phyloP scores from a whole-genome alignment of 208 protist species.

The Wallacemonas rigidus region DNA sequence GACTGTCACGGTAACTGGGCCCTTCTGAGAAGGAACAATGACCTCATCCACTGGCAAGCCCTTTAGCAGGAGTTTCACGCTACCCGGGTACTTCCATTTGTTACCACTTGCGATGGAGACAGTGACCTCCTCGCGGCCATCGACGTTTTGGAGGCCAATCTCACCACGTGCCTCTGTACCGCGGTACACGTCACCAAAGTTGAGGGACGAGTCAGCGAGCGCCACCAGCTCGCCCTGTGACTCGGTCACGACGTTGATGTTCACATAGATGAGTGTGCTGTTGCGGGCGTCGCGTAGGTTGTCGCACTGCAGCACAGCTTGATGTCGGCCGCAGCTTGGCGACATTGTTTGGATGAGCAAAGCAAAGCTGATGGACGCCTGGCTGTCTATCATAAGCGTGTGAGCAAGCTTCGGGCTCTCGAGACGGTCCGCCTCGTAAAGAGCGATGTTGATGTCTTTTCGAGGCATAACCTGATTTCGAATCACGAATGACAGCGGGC shows the following conservation, averaged over 20 bases:
- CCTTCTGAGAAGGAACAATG: conserved; percentile 49
- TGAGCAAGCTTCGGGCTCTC: conserved; percentile 76
- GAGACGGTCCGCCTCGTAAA: conserved; percentile 80
- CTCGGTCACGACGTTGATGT: conserved; percentile 60
- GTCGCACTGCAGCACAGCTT: conserved; percentile 76
- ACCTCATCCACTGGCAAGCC: conserved; percentile 59
- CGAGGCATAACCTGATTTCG: conserved; percentile 60
- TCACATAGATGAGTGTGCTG: conserved; percentile 63
- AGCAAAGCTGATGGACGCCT: conserved; percentile 78
- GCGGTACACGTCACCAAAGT: conserved; percentile 85
- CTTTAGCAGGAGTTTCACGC: conserved; percentile 54
- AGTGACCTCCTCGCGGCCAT: conserved; percentile 52
- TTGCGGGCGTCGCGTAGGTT: conserved; percentile 79
- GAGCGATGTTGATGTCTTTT: conserved; percentile 57
- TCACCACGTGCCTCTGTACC: conserved; percentile 49
- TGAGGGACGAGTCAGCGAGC: conserved; percentile 48
- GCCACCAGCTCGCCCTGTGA: conserved; percentile 69
- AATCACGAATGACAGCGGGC: conserved; percentile 77
- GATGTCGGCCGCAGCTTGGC: conserved; percentile 39
- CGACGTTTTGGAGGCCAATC: conserved; percentile 46
- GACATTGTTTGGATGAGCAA: conserved; percentile 64
- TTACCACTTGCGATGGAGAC: conserved; percentile 48
- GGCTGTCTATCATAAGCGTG: conserved; percentile 55
- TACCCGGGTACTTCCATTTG: conserved; percentile 54
- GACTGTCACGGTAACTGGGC: conserved; percentile 35